Base-by-base conservation (phyloP, 768 basidiomycete species). In the Ephemerocybe angulata region DNA sequence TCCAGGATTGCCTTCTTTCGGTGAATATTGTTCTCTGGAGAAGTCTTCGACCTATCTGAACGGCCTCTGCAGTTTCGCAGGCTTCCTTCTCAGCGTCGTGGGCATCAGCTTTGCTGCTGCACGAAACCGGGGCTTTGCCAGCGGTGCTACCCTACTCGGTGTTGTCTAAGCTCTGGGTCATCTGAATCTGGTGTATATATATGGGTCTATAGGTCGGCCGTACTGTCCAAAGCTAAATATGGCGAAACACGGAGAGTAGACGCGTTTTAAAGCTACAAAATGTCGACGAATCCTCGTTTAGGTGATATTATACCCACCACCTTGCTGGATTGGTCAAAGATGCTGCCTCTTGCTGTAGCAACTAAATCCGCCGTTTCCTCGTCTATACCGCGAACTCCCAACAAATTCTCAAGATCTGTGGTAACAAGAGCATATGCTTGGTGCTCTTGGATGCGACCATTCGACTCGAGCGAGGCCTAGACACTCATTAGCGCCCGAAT, bases 1-100 rank as follows among this genome's bases (percentile, higher is more conserved):
- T 93, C 90, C 35, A 82, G 90, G 13, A 78, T 90, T 50, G 90
- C 91, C 28, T 93, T 93, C 75, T 93, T 93, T 69, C 82, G 91
- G 90, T 88, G 67, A 43, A 63, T 50, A 53, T 53, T 51, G 22
- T 29, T 52, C 49, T 19, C 51, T 19, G 41, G 19, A 28, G 29
- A 12, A 21, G 7, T 27, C 28, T 55, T 55, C 50, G 24, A 8
- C 28, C 38, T 40, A 21, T 52, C 41, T 22, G 37, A 33, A 21
- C 54, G 25, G 13, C 35, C 31, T 53, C 28, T 10, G 31, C 40
- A 93, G 90, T 55, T 93, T 93, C 67, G 76, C 88, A 2, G 91
- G 90, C 1, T 93, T 91, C 64, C 63, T 93, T 49, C 68, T 93
- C 42, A 93, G 91, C 65, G 92, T 90, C 63, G 74, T 92, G 44